Evolutionary conservation across 192 early-diverging fungal genomes (phyloP), one percentile per base, ranked within the genome.

Genomic region (Coemansia sp.): DNA sequence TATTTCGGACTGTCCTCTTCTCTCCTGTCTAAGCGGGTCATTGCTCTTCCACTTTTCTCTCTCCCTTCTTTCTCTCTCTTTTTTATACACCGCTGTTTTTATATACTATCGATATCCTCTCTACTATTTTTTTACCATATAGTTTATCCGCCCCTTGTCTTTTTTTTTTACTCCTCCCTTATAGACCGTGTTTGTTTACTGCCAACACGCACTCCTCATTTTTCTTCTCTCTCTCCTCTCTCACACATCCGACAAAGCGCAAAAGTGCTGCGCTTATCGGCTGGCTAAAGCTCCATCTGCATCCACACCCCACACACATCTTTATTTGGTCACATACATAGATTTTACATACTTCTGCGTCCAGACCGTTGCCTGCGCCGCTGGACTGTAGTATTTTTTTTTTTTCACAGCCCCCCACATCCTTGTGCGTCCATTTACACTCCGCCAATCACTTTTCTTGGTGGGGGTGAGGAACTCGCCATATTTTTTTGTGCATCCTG

Each of bases 61-160:
- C 65, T 67, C 71, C 66, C 33, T 46, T 44, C 29, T 58, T 68
- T n/a, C n/a, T n/a, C n/a, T 34, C 66, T 73, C 76, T 73, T 73
- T 63, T 53, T 57, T 63, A 67, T 65, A 22, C 68, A 38, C 38
- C 52, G 49, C 61, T 63, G 34, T 68, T 69, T 78, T 73, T 64
- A 58, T 73, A 60, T 64, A 78, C 76, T 78, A 78, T 78, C 76
- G 66, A 78, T 78, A 78, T 78, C 76, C 69, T 62, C 64, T 58
- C 64, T 58, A 63, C 40, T 68, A 66, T 63, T 65, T 36, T 40
- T 66, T 34, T 53, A 27, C 41, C 44, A 77, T 76, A 60, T 38
- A 71, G 74, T 76, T 71, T 76, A 68, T 41, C 74, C 74, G 49
- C 66, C 39, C 50, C 34, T n/a, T 31, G 34, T 40, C 61, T 31